These are phyloP conservation scores for Fusarium sp. DNA, from an alignment of 2,329 filamentous ascomycete species.

Conservation along the genomic window DNA sequence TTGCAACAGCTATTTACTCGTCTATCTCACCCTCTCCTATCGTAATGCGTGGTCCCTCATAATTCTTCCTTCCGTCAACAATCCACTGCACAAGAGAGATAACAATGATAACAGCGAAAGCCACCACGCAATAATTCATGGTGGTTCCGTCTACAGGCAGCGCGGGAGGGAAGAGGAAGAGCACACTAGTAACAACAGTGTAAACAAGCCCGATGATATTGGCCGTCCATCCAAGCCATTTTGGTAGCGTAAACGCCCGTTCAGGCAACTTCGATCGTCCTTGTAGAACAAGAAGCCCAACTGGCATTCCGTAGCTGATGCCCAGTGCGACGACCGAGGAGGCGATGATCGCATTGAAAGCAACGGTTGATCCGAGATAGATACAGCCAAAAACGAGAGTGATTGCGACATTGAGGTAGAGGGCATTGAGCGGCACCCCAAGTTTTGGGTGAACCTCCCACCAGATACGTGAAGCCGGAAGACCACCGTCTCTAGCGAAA, in stretches of 20 bases:
- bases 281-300: slow-evolving; percentile 74
- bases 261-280: slow-evolving; percentile 73
- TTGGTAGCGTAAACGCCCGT: slow-evolving; percentile 49
- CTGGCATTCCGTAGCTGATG: slow-evolving; percentile 80
- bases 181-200: slow-evolving; percentile 74
- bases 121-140: slow-evolving; percentile 71
- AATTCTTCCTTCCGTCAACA: slow-evolving; percentile 60
- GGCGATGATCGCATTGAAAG: slow-evolving; percentile 78
- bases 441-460: slow-evolving; percentile 70
- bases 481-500: slow-evolving; percentile 72
- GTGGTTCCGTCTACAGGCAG: slow-evolving; percentile 72
- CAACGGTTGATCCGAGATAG: slow-evolving; percentile 72
- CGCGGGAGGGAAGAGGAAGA: slow-evolving; percentile 78
- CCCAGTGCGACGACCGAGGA: slow-evolving; percentile 79
- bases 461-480: slow-evolving; percentile 71
- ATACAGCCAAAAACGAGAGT: slow-evolving; percentile 77
- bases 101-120: slow-evolving; percentile 58
- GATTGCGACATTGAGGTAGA: slow-evolving; percentile 69
- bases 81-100: slow-evolving; percentile 59
- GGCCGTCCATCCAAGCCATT: slow-evolving; percentile 51
- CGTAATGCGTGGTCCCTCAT: slow-evolving; percentile 32
- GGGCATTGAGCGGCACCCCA: slow-evolving; percentile 74
- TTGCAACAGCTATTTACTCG: neutral
- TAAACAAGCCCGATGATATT: slow-evolving; percentile 67
- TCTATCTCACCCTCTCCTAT: neutral